Percentiles rank a stretch among this genome's conserved stretches.
phyloP scores from a whole-genome alignment of 805 yeast genomes.

The Maudiozyma pseudohumilis region DNA sequence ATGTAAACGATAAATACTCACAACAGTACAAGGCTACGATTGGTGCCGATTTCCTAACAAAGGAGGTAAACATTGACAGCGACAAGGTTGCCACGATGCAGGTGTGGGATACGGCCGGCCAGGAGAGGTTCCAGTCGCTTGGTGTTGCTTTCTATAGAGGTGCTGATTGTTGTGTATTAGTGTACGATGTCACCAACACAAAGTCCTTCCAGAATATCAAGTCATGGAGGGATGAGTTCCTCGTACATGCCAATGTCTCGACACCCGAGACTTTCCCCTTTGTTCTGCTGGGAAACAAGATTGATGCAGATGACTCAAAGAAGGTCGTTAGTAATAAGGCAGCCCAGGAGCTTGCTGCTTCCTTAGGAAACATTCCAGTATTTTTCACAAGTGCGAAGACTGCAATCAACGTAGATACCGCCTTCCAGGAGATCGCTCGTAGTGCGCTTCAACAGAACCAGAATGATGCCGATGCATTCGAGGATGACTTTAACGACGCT shows the following conservation, averaged over 20 bases:
- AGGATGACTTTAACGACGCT: constrained; percentile 92
- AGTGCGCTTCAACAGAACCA: constrained; percentile 89
- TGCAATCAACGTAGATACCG: constrained; percentile 88
- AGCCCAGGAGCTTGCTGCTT: constrained; percentile 53
- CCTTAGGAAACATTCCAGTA: constrained; percentile 72
- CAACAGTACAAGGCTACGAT: constrained; percentile 96
- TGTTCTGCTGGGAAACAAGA: constrained; percentile 88
- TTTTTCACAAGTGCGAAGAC: constrained; percentile 98
- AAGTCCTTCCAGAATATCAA: constrained; percentile 84
- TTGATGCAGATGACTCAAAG: constrained; percentile 87
- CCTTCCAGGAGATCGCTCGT: constrained; percentile 91
- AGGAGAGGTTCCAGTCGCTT: constrained; percentile 90
- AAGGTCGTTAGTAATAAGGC: constrained; percentile 54
- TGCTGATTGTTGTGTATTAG: constrained; percentile 94
- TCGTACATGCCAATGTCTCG: constrained; percentile 83
- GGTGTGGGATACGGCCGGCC: constrained; percentile 99
- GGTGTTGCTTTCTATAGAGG: constrained; percentile 98
- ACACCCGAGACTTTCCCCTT: constrained; percentile 96
- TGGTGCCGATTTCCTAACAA: constrained; percentile 94
- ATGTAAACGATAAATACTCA: constrained; percentile 86
- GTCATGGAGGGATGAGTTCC: constrained; percentile 91
- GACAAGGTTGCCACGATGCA: constrained; percentile 43
- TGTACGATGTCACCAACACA: constrained; percentile 90
- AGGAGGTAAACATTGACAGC: constrained; percentile 80
- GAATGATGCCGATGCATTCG: constrained; percentile 62